Base-by-base conservation (phyloP, 352 stramenopile species). In the Elongisporangium senticosum region DNA sequence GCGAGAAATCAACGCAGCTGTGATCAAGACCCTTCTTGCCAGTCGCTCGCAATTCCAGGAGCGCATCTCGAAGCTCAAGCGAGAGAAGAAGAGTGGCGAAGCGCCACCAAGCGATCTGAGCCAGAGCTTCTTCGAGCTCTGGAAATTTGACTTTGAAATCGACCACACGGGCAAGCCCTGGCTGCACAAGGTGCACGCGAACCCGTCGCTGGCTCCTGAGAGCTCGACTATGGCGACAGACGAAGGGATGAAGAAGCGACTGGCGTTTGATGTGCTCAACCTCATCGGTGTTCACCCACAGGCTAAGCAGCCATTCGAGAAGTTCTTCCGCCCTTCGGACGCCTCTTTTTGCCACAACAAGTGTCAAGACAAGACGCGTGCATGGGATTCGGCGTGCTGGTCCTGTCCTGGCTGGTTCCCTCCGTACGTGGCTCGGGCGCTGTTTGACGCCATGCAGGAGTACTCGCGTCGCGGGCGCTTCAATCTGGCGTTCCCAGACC, bases 131-230 rank as follows among this genome's bases (percentile, higher is more conserved):
- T 97, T 99, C 64, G 95, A 99, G 62, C 72, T 99, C 17, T 86
- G 97, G 56, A 96, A 93, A 21, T 91, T 98, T 61, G 95, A 99
- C 62, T 93, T 99, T 51, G 93, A 99, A 72, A 69, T 99, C 21
- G 95, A 99, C 60, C 75, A 90, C 65, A 78, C 71, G 24, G 78
- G 96, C 15, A 98, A 98, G 61, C 95, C 96, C n/a, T 98, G 89
- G 82, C 82, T 99, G 28, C 94, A 98, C 59, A 89, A 98, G 49
- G 70, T 87, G 14, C 69, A 78, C 53, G 78, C 77, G 21, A 86
- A 89, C 51, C 85, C 85, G 47, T 87, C 75, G 19, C 75, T 93
- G 48, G 60, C 67, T 11, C 68, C 76, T 0, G 66, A 70, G 15
- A 61, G 74, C 54, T 83, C 81, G 26, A 60, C 74, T 1, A 71